Evolutionary conservation across 352 stramenopile genomes (phyloP).

Genomic region (Pythium dissotocum): DNA sequence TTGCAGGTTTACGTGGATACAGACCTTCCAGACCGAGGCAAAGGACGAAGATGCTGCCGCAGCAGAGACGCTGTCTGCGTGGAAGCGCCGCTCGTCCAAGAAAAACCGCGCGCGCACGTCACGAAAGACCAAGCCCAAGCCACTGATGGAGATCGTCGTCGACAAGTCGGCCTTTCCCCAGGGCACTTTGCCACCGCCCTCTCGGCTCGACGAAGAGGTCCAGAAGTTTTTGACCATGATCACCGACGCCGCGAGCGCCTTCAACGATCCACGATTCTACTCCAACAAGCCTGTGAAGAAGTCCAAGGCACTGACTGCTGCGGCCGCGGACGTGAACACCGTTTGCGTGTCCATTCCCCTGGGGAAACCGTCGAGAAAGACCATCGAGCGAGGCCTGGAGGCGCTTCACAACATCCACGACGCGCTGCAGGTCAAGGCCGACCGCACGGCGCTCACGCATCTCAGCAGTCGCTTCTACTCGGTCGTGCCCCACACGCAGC

Average conservation of each 20-base stretch:
- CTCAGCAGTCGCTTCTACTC: constrained; percentile 74
- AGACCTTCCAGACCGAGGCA: constrained; percentile 56
- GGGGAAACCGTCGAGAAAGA: constrained; percentile 55
- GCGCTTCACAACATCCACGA: constrained; percentile 63
- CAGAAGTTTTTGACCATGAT: constrained; percentile 55
- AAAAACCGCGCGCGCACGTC: constrained; percentile 34
- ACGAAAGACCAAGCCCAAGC: constrained; percentile 14
- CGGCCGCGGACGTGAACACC: neutral
- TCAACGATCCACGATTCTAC: constrained; percentile 20
- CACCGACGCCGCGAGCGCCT: constrained; percentile 38
- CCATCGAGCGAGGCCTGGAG: constrained; percentile 53
- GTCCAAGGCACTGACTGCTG: constrained; percentile 13
- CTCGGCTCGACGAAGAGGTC: constrained; percentile 44
- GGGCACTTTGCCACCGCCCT: constrained; percentile 33
- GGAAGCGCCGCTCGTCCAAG: constrained; percentile 20
- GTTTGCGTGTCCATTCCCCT: constrained; percentile 28
- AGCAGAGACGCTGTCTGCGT: neutral
- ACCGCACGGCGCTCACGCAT: constrained; percentile 38
- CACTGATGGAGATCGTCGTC: constrained; percentile 15
- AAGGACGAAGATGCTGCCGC: constrained; percentile 30
- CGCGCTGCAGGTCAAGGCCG: constrained; percentile 43
- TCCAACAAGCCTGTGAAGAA: constrained; percentile 30
- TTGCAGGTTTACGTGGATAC: constrained; percentile 69
- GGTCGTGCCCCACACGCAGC: constrained; percentile 53
- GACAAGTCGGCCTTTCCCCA: constrained; percentile 18